Base-by-base conservation (phyloP, 768 basidiomycete species). In the Leccinum sublutescens region DNA sequence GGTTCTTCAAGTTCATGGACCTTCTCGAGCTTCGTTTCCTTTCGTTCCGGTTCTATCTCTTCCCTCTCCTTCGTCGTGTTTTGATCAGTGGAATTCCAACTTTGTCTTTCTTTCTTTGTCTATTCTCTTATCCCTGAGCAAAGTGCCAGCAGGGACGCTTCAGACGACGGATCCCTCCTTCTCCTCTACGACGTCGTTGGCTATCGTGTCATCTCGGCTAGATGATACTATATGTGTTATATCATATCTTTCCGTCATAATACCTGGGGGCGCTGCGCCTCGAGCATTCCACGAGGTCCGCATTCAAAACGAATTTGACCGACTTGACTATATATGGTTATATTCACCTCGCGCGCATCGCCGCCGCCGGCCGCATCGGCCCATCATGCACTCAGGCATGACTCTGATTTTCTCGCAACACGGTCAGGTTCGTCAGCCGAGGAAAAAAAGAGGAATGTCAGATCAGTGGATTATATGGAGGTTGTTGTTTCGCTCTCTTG, bases 261-360 rank as follows among this genome's bases (percentile, higher is more conserved):
- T n/a, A 43, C n/a, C 40, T 19, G 40, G 40, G 25, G 40, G 40
- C 40, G 40, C 21, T 21, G 19, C 7, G 63, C 70, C 71, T 72
- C 55, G 66, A 63, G 64, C 55, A 58, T 66, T 66, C 70, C 71
- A 74, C 61, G 71, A 68, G 70, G 71, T 52, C 61, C 14, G 40
- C 9, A 40, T 43, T 43, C 40, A n/a, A 43, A 43, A 43, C 40
- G 4, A 43, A 43, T 43, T 43, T 43, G 40, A 43, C 40, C 38
- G 38, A 50, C 29, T 17, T 29, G 54, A 14, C 70, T 62, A 60
- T 49, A 71, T 62, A 61, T 45, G 66, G 71, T n/a, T 64, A 70
- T 50, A 72, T 66, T 68, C 57, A 57, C 21, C 21, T 48, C 47
- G 47, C 47, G n/a, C 45, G n/a, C 40, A 19, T 19, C n/a, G 40